Evolutionary conservation across 139 green algal genomes (phyloP).

Genomic region (Desmodesmus armatus): DNA sequence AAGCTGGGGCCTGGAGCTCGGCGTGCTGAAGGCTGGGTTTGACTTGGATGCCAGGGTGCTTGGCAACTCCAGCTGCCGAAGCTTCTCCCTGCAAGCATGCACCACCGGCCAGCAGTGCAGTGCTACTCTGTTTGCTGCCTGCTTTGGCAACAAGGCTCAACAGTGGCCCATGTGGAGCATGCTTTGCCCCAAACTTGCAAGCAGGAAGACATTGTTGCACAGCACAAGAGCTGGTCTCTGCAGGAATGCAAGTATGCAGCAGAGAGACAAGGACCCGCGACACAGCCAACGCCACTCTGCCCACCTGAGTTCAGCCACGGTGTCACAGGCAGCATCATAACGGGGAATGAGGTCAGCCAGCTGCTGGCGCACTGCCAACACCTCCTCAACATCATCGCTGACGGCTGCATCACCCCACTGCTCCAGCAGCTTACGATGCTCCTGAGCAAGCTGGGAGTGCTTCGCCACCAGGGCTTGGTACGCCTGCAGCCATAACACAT

Average conservation of each 20-base stretch:
- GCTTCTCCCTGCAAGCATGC: conserved; percentile 45
- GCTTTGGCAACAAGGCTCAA: no score
- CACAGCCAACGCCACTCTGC: no score
- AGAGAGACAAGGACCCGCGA: no score
- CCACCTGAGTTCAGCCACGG: conserved; percentile 38
- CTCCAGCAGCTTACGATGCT: conserved; percentile 56
- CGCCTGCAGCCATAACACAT: conserved; percentile 36
- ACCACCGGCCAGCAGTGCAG: no score
- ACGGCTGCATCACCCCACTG: conserved; percentile 54
- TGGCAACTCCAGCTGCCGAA: conserved; percentile 48
- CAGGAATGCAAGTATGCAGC: no score
- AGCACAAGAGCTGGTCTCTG: no score
- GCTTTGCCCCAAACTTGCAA: no score
- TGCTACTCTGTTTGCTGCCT: no score
- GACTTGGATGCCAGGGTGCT: conserved; percentile 6
- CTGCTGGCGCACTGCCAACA: conserved; percentile 58
- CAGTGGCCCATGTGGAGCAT: no score
- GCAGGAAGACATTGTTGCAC: no score
- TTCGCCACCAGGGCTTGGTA: conserved; percentile 65
- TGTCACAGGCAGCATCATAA: conserved; percentile 32
- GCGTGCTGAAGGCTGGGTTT: conserved; percentile 10
- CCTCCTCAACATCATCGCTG: conserved; percentile 52
- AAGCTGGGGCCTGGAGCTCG: not conserved
- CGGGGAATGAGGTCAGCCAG: conserved; percentile 28
- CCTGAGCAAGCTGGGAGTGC: conserved; percentile 52